phyloP scores from a whole-genome alignment of 345 rosid species.

The Microthlaspi erraticum region DNA sequence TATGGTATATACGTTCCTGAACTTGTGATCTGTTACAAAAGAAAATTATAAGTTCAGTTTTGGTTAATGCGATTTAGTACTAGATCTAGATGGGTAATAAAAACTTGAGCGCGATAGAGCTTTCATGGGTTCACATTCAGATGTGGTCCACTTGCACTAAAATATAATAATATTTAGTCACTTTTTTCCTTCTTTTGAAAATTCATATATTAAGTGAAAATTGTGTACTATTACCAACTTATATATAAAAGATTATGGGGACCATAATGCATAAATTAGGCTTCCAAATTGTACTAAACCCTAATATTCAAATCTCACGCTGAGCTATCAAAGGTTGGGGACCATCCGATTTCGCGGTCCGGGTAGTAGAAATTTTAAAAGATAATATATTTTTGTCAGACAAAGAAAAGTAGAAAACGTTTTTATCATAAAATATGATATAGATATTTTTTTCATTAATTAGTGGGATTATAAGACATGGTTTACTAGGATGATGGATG shows the following conservation, averaged over 20 bases:
- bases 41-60: not conserved
- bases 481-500: conserved; percentile 34
- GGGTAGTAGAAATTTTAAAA: not conserved
- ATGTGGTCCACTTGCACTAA: conserved; percentile 34
- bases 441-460: not conserved
- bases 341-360: conserved; percentile 40
- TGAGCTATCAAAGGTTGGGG: conserved; percentile 38
- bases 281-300: conserved; percentile 45
- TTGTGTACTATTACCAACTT: conserved; percentile 41
- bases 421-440: conserved; percentile 5
- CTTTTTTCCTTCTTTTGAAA: conserved; percentile 11
- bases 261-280: conserved; percentile 44
- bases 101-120: conserved; percentile 44
- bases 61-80: conserved; percentile 41
- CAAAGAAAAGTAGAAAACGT: conserved; percentile 21
- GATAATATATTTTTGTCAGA: conserved; percentile 3
- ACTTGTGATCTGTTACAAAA: conserved; percentile 29
- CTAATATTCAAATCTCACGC: conserved; percentile 48
- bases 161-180: conserved; percentile 1
- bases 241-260: conserved; percentile 37
- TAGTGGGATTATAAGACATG: conserved; percentile 31
- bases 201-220: conserved; percentile 29
- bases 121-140: conserved; percentile 42
- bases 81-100: conserved; percentile 36
- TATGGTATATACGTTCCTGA: not conserved